Evolutionary conservation across 2,329 filamentous ascomycete genomes (phyloP).

Genomic region (Raffaelea ambrosiae): DNA sequence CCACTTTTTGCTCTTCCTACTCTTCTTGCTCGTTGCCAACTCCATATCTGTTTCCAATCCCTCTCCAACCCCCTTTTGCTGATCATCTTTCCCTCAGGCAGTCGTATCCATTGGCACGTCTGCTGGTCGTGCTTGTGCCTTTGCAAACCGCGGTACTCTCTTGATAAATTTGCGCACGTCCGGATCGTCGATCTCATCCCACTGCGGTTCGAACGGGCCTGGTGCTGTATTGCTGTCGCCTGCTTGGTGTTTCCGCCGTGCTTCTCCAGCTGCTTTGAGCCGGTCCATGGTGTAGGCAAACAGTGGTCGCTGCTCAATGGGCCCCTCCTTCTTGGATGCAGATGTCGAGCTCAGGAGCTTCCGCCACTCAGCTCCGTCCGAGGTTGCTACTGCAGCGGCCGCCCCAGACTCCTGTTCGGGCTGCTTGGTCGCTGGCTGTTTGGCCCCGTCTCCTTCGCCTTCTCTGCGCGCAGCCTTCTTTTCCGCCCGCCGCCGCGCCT

Average conservation of each 20-base stretch:
- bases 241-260: conserved; percentile 7
- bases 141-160: conserved; percentile 7
- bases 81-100: too few species aligned
- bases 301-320: conserved; percentile 10
- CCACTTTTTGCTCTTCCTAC: too few species aligned
- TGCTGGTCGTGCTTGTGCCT: neutral
- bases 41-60: too few species aligned
- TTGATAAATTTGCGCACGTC: conserved; percentile 11
- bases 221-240: conserved; percentile 11
- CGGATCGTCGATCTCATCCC: conserved; percentile 12
- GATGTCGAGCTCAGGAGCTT: conserved; percentile 6
- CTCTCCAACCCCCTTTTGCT: too few species aligned
- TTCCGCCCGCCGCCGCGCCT: conserved; percentile 28
- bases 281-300: conserved; percentile 13
- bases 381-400: neutral
- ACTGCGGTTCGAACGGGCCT: conserved; percentile 11
- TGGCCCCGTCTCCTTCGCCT: neutral
- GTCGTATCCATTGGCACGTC: conserved; percentile 8
- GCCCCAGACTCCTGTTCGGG: too few species aligned
- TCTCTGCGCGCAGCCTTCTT: conserved; percentile 23
- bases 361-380: conserved; percentile 9
- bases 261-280: conserved; percentile 8
- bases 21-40: too few species aligned
- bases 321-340: neutral
- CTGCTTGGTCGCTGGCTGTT: conserved; percentile 3